Evolutionary conservation across 495 filamentous ascomycete species (phyloP).

Genomic region (Neurospora sp.): DNA sequence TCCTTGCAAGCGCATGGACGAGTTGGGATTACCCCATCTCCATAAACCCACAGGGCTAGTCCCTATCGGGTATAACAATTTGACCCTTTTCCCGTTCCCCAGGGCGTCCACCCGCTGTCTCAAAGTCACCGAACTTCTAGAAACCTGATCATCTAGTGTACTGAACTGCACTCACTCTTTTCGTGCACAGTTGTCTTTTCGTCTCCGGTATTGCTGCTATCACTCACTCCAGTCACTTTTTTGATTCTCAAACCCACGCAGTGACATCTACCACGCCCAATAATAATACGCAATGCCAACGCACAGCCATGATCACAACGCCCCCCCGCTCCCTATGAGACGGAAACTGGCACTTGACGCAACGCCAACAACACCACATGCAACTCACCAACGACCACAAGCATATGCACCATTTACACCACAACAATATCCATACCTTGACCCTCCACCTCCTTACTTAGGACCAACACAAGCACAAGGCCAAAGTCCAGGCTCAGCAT

Average conservation of each 20-base stretch:
- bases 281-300: background rate
- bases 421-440: background rate
- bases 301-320: background rate
- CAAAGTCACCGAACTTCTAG: background rate
- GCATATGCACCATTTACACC: background rate
- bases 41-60: background rate
- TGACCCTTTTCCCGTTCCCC: background rate
- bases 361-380: background rate
- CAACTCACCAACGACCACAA: background rate
- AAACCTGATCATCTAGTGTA: background rate
- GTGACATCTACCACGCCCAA: background rate
- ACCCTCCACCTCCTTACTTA: background rate
- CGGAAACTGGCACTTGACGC: background rate
- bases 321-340: background rate
- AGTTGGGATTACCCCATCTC: background rate
- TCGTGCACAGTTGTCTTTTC: background rate
- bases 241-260: background rate
- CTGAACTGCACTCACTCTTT: background rate
- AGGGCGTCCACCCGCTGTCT: background rate
- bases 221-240: background rate
- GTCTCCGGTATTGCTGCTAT: background rate
- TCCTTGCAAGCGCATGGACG: background rate
- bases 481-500: background rate
- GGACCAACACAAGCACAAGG: background rate
- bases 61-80: background rate